Percentiles rank a stretch among this genome's conserved stretches.
Conservation (phyloP, 331 rosid species). For the Quercus tomentella region DNA sequence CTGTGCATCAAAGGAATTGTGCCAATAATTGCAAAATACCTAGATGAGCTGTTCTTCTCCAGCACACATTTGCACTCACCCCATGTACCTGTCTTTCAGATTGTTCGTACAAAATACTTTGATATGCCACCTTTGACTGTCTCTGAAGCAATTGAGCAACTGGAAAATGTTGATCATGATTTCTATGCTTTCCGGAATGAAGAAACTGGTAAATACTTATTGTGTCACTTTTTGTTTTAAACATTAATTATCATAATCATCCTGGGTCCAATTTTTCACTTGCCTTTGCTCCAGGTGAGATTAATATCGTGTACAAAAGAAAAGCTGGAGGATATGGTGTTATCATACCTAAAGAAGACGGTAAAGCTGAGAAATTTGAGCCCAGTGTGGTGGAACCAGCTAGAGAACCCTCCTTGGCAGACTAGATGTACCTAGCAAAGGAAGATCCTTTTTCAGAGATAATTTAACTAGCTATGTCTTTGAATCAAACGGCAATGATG, state of each 20-base stretch:
- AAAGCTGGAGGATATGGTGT: slow-evolving; percentile 88
- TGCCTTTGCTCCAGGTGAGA: slow-evolving; percentile 53
- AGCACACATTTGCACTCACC: slow-evolving; percentile 11
- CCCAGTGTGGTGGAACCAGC: slow-evolving; percentile 34
- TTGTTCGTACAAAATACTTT: slow-evolving; percentile 85
- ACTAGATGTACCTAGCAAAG: slow-evolving; percentile 31
- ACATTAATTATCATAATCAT: slow-evolving; percentile 1
- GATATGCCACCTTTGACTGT: slow-evolving; percentile 97
- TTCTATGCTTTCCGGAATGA: slow-evolving; percentile 91
- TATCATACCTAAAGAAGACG: slow-evolving; percentile 72
- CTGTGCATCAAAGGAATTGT: not conserved
- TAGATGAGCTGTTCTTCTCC: not conserved
- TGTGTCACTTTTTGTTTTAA: not conserved
- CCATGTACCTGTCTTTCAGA: slow-evolving; percentile 37
- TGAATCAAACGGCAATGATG: slow-evolving; percentile 8
- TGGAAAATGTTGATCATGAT: slow-evolving; percentile 83
- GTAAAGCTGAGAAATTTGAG: slow-evolving; percentile 42
- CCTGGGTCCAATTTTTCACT: slow-evolving; percentile 9
- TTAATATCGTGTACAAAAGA: slow-evolving; percentile 78
- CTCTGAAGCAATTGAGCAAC: slow-evolving; percentile 82
- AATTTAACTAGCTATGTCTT: slow-evolving; percentile 21
- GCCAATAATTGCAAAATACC: not conserved
- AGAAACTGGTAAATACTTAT: slow-evolving; percentile 68
- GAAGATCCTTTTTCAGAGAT: slow-evolving; percentile 20
- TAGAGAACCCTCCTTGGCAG: slow-evolving; percentile 52